A percentile compares a stretch with the other conserved stretches of the same genome.
These are phyloP conservation scores for Talaromyces piceae DNA, from an alignment of 2,329 filamentous ascomycete species.

Conservation along the genomic window DNA sequence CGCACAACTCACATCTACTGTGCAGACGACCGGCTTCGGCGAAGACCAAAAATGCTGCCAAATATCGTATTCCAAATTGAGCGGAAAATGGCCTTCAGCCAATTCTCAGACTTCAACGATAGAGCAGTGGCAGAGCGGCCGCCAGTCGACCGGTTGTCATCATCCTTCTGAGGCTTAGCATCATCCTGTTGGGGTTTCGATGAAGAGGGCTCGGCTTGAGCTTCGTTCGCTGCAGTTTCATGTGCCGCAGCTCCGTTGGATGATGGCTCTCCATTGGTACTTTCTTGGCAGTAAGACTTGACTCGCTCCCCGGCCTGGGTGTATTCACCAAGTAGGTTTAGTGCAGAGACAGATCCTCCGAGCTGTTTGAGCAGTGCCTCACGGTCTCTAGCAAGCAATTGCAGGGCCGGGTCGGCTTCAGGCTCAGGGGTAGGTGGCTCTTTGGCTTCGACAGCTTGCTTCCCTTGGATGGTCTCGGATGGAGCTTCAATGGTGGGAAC, in stretches of 20 bases:
- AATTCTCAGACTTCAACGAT: conserved; percentile 33
- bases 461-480: conserved; percentile 18
- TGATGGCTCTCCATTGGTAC: not conserved
- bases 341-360: conserved; percentile 24
- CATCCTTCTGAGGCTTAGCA: conserved; percentile 5
- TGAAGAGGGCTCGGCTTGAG: not conserved
- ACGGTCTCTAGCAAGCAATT: conserved; percentile 26
- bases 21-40: conserved; percentile 22
- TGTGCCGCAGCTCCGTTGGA: conserved; percentile 9
- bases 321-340: conserved; percentile 76
- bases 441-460: conserved; percentile 12
- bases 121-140: conserved; percentile 33
- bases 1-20: not conserved
- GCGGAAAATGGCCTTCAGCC: conserved; percentile 34
- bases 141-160: conserved; percentile 14
- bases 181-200: conserved; percentile 3
- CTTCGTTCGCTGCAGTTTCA: conserved; percentile 9
- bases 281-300: conserved; percentile 11
- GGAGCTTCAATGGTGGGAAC: conserved; percentile 14
- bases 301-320: conserved; percentile 53
- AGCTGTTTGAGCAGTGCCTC: conserved; percentile 26
- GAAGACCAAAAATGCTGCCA: conserved; percentile 34
- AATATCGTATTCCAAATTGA: conserved; percentile 35
- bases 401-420: conserved; percentile 24
- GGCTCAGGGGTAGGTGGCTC: conserved; percentile 23